These are phyloP conservation scores for Rhodomyrtus psidioides DNA, from an alignment of 441 rosid species.

Conservation along the genomic window DNA sequence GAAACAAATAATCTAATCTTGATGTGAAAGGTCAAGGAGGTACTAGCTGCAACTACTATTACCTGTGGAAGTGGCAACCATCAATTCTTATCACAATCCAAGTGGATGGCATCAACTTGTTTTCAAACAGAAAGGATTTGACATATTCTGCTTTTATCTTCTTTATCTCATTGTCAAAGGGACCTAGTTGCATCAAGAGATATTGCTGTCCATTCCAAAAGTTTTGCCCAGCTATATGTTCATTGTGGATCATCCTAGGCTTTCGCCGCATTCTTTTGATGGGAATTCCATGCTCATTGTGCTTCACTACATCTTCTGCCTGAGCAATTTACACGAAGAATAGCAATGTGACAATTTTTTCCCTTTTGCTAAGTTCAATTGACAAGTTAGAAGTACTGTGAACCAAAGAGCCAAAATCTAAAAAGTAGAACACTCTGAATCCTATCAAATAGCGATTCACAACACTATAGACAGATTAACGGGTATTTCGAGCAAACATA, in stretches of 20 bases:
- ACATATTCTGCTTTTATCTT: conserved; percentile 57
- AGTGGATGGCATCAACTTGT: conserved; percentile 66
- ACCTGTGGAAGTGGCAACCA: conserved; percentile 98
- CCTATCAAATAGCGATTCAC: neutral
- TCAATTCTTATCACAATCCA: conserved; percentile 89
- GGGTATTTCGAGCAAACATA: neutral
- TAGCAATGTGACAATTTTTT: neutral
- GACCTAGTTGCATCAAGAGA: conserved; percentile 52
- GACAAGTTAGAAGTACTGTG: neutral
- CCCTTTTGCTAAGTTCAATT: neutral
- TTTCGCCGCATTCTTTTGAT: conserved; percentile 69
- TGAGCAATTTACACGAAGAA: conserved; percentile 1
- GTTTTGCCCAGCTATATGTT: conserved; percentile 50
- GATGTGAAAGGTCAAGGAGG: neutral
- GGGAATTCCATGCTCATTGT: conserved; percentile 61
- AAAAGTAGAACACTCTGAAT: neutral
- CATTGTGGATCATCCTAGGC: conserved; percentile 37
- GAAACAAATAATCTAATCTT: neutral
- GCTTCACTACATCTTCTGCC: conserved; percentile 78
- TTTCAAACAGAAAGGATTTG: conserved; percentile 62
- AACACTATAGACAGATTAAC: neutral
- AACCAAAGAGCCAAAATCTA: neutral
- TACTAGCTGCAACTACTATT: neutral
- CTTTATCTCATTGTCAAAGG: conserved; percentile 41
- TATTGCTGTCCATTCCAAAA: conserved; percentile 69